Percentiles rank a stretch among this genome's conserved stretches.
Evolutionary conservation across 352 stramenopile species (phyloP).

Genomic region (Phytophthora tentaculata): DNA sequence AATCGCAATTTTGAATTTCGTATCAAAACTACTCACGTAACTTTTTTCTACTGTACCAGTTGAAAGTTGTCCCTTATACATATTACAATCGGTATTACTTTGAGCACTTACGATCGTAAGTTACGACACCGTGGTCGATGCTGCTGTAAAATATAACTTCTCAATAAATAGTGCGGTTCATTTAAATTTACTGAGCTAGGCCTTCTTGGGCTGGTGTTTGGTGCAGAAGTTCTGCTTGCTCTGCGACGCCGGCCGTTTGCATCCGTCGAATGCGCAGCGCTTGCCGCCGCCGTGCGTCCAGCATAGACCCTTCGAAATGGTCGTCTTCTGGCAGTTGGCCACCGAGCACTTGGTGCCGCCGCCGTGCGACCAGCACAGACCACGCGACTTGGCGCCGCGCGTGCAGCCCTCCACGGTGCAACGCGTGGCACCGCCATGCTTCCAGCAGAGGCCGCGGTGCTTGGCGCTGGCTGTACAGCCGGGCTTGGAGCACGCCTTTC

Average conservation of each 20-base stretch:
- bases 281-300: constrained; percentile 56
- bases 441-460: constrained; percentile 51
- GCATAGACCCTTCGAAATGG: constrained; percentile 47
- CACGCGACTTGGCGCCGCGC: constrained; percentile 75
- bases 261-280: constrained; percentile 37
- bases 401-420: constrained; percentile 32
- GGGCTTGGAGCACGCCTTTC: constrained; percentile 53
- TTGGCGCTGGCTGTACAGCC: constrained; percentile 56
- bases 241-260: constrained; percentile 41
- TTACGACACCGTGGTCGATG: too few species aligned
- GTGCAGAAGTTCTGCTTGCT: constrained; percentile 30
- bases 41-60: too few species aligned
- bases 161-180: not conserved
- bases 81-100: too few species aligned
- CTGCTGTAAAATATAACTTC: too few species aligned
- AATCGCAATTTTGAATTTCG: too few species aligned
- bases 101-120: too few species aligned
- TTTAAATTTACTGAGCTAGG: not conserved
- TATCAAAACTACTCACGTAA: too few species aligned
- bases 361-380: constrained; percentile 86
- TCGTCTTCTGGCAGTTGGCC: constrained; percentile 41
- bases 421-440: constrained; percentile 2
- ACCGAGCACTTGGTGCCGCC: constrained; percentile 76
- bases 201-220: constrained; percentile 26
- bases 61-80: too few species aligned